Evolutionary conservation across 1,284 basidiomycete genomes (phyloP), one percentile per base, ranked within the genome.

Genomic region (Pseudomicrostroma phylloplanum): DNA sequence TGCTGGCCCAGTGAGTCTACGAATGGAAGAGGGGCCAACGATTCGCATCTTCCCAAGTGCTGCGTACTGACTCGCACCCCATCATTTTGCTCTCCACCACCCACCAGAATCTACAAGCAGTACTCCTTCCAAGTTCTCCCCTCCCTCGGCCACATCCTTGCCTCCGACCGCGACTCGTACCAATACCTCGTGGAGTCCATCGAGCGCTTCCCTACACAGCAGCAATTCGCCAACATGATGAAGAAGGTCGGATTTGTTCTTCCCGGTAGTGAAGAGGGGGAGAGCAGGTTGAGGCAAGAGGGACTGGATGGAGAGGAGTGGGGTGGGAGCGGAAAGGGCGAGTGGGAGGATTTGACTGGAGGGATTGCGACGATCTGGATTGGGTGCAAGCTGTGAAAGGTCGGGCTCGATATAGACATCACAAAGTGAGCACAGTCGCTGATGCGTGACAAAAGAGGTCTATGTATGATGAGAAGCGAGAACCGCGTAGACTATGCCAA

Each of bases 41-140:
- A n/a, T n/a, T n/a, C n/a, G 30, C 30, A 9, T 36, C 30, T 9
- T 36, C 4, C 30, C 30, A 36, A n/a, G 17, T 61, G 59, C 40
- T 19, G 15, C 51, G 2, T 26, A 59, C 39, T 55, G 17, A 54
- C 25, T 49, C 23, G 17, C 46, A 8, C 25, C 26, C 57, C 42
- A 39, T 36, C 56, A 6, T 51, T 21, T 54, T 39, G 25, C 19
- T 26, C 43, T 42, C 43, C 42, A 17, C 1, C 77, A 96, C 30
- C 43, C 42, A 17, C 1, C 77, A 96, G 93, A 67, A 67, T 90
- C 2, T 99, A 99, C 81, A 89, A 92, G 71, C 88, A 91, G 71
- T 98, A 96, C 80, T 97, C 94, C 12, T 98, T 98, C 85, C 88
- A 89, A 6, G 85, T 97, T 63, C 93, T 99, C 74, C 96, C 96